These are phyloP conservation scores for Scedosporium aurantiacum DNA, from an alignment of 2,329 filamentous ascomycete species.

Conservation along the genomic window DNA sequence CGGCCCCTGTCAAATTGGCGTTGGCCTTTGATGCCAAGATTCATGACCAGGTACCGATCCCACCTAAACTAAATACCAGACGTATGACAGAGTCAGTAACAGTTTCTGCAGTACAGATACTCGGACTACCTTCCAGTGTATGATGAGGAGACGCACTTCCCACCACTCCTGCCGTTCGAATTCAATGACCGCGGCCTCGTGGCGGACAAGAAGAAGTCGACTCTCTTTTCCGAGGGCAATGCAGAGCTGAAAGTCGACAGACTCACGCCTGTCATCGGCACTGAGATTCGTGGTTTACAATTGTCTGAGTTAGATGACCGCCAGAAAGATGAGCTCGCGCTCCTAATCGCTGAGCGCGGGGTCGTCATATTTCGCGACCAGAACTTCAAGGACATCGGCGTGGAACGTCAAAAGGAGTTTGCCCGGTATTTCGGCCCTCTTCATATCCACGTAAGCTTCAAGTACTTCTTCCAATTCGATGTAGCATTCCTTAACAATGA, in stretches of 20 bases:
- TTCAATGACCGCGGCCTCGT: conserved; percentile 20
- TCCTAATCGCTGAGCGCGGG: conserved; percentile 28
- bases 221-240: conserved; percentile 14
- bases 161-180: conserved; percentile 19
- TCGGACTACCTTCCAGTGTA: conserved; percentile 22
- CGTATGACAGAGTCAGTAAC: no score
- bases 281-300: conserved; percentile 28
- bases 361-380: conserved; percentile 25
- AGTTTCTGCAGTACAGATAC: conserved; percentile 18
- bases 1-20: background rate
- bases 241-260: conserved; percentile 11
- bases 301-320: conserved; percentile 24
- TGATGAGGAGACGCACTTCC: conserved; percentile 18
- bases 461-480: background rate
- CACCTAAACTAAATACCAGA: no score
- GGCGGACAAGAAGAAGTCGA: conserved; percentile 18
- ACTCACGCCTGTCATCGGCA: conserved; percentile 22
- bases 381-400: conserved; percentile 25
- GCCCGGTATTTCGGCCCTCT: conserved; percentile 26
- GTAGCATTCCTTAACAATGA: background rate
- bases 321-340: conserved; percentile 29
- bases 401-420: conserved; percentile 26
- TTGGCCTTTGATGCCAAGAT: conserved; percentile 1
- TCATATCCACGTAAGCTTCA: conserved; percentile 24
- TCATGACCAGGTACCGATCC: background rate